Percentiles rank a stretch among this genome's conserved stretches.
These are phyloP conservation scores for Plasmodium knowlesi DNA, from an alignment of 169 alveolate species.

Conservation along the genomic window DNA sequence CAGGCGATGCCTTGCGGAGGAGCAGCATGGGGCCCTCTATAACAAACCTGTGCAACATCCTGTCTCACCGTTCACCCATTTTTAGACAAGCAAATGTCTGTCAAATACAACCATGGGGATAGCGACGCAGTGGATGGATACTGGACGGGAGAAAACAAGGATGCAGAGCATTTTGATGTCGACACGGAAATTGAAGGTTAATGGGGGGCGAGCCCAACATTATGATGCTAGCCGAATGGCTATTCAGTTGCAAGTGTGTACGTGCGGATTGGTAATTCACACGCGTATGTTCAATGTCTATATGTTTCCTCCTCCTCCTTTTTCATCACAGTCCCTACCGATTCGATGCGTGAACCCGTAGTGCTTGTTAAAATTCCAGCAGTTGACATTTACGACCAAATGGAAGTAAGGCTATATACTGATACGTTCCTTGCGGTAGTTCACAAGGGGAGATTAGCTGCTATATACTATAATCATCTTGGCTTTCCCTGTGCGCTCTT, in stretches of 20 bases:
- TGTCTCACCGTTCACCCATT: background rate
- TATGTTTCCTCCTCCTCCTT: background rate
- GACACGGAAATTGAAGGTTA: conserved; percentile 48
- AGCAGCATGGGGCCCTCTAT: background rate
- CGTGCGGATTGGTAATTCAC: background rate
- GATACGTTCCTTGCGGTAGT: background rate
- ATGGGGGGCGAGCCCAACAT: background rate
- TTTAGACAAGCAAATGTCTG: conserved; percentile 31
- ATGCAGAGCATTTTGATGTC: conserved; percentile 9
- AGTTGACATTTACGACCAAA: conserved; percentile 14
- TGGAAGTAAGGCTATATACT: conserved; percentile 24
- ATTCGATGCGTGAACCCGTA: conserved; percentile 37
- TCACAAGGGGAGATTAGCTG: background rate
- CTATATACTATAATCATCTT: background rate
- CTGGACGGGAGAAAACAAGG: background rate
- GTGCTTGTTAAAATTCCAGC: conserved; percentile 45
- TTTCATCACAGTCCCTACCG: conserved; percentile 7
- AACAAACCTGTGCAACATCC: background rate
- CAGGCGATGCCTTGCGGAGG: background rate
- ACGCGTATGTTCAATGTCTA: background rate
- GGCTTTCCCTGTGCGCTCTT: background rate
- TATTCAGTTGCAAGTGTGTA: background rate
- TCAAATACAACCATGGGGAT: conserved; percentile 20
- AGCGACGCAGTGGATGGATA: background rate
- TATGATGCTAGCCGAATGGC: background rate